Base-by-base conservation (phyloP, 768 basidiomycete species). In the Boletellus ananas region DNA sequence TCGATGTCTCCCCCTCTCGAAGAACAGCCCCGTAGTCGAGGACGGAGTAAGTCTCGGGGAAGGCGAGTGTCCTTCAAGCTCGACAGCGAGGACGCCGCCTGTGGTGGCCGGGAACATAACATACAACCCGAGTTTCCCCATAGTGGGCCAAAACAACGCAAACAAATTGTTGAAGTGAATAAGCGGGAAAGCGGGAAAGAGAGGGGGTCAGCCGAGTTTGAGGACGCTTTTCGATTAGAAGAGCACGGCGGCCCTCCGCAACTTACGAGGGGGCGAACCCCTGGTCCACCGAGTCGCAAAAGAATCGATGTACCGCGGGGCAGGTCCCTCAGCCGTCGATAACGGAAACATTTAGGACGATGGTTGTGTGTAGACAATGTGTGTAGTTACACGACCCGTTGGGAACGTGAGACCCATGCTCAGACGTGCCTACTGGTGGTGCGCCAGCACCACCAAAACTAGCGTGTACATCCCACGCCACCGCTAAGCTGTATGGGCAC, bases 1-100 rank as follows among this genome's bases (percentile, higher is more conserved):
- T 71, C 71, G 1, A 71, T 73, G 4, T 69, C 76, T 23, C 71
- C 77, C 17, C 43, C 67, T 40, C 54, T 61, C 14, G 62, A 55
- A 46, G 63, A 56, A 38, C 62, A 52, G 25, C 70, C 74, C 0
- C 55, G 74, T 23, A 53, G 52, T 54, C 77, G 77, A 21, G 64
- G 69, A 25, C 71, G 78, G 44, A 81, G 82, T 63, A 73, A 67
- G 43, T 80, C 82, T 17, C 65, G 76, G 27, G 81, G 78, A 9
- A 73, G 83, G 50, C 71, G 71, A 20, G 83, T 84, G 2, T 81
- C 82, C 11, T 85, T 85, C 60, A 70, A 65, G 50, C 56, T 80
- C n/a, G 66, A 66, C 27, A 64, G 59, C 20, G 67, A 67, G 37
- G 60, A 60, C 34, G 39, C 38, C 10, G 3, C 23, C 7, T 25